phyloP scores from a whole-genome alignment of 768 basidiomycete genomes.

The Exidia glandulosa region DNA sequence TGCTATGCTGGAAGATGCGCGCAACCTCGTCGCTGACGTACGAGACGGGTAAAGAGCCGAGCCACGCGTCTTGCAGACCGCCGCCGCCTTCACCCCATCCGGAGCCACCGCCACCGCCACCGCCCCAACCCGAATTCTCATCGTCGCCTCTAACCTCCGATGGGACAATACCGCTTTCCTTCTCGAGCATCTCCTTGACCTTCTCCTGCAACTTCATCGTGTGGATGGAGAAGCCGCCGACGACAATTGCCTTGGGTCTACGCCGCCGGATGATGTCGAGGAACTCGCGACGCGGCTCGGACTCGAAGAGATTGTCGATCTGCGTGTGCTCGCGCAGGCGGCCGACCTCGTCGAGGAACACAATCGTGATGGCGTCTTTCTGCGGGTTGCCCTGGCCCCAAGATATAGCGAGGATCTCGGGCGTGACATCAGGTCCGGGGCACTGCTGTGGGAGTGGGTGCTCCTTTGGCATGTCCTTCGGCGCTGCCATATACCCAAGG shows the following conservation, averaged over 20 bases:
- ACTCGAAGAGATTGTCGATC: slow-evolving; percentile 76
- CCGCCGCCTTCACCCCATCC: slow-evolving; percentile 2
- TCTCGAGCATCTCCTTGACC: slow-evolving; percentile 46
- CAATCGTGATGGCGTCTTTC: slow-evolving; percentile 76
- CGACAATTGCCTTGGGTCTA: slow-evolving; percentile 76
- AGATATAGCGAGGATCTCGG: slow-evolving; percentile 75
- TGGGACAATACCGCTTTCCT: slow-evolving; percentile 10
- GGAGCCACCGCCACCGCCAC: slow-evolving; percentile 1
- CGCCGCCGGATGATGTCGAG: slow-evolving; percentile 70
- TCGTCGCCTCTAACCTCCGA: neutral
- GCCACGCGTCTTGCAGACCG: slow-evolving; percentile 5
- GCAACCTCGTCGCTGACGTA: slow-evolving; percentile 89
- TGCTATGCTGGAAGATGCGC: slow-evolving; percentile 84
- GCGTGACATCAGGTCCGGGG: slow-evolving; percentile 30
- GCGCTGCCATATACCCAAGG: neutral
- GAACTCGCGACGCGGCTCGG: slow-evolving; percentile 60
- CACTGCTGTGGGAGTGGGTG: neutral
- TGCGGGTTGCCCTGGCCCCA: slow-evolving; percentile 94
- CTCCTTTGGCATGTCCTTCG: neutral
- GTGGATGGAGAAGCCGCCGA: slow-evolving; percentile 80
- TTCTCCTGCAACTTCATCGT: slow-evolving; percentile 59
- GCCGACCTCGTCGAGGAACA: slow-evolving; percentile 81
- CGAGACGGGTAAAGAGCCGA: slow-evolving; percentile 53
- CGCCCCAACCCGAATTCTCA: neutral
- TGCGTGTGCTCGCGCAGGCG: slow-evolving; percentile 83